Base-by-base conservation (phyloP, 2,329 filamentous ascomycete genomes). In the Botrytis hyacinthi region DNA sequence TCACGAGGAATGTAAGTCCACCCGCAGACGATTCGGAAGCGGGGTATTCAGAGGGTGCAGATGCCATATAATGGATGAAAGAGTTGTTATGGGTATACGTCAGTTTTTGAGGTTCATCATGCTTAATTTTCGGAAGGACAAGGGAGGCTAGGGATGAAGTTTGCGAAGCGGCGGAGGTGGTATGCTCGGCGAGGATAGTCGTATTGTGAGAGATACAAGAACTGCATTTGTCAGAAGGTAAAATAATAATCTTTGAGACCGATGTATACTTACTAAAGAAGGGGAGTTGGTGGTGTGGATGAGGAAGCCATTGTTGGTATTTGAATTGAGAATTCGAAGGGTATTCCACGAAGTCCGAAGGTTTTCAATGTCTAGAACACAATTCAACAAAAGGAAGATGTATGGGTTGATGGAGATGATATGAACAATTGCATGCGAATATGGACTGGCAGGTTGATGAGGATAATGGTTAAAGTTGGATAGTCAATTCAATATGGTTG, bases 61-160 rank as follows among this genome's bases (percentile, higher is more conserved):
- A 93, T 80, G 95, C 89, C 81, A 98, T 92, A 86, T 97, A 98
- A 87, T 99, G 95, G 83, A 98, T 96, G 86, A 96, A 94, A 83
- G 97, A 91, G 74, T 91, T 87, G 84, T 94, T 93, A 83, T 98
- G 94, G 59, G 94, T 97, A 85, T 97, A 98, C 72, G 95, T 98
- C 77, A 97, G 89, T 84, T 98, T 98, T 81, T 97, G 91, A 1
- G 94, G 87, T 44, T 87, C 85, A 76, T 86, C 84, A 85, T 99
- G 96, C 73, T 88, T 87, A 86, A 99, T 97, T 83, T 97, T 97
- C 74, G 97, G 96, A 62, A 99, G 93, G 85, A 99, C 94, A 79
- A 98, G 87, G 62, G 94, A 96, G 78, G 95, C 94, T 79, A 98
- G 92, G 20, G 92, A 94, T 7, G 94, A 94, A 73, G 93, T 93